Base-by-base conservation (phyloP, 352 stramenopile genomes). In the Pythium angustatum region DNA sequence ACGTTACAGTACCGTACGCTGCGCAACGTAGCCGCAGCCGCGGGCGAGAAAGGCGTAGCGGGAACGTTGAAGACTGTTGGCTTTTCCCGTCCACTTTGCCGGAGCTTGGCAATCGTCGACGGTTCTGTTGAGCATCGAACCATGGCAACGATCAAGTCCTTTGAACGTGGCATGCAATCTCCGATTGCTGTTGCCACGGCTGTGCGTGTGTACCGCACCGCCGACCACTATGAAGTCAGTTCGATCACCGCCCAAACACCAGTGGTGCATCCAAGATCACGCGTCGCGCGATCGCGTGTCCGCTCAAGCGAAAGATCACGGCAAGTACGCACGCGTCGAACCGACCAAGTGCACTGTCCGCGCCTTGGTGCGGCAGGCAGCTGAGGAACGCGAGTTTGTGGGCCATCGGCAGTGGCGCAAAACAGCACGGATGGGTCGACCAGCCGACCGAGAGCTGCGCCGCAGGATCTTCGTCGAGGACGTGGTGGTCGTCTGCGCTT, bases 361-460 rank as follows among this genome's bases (percentile, higher is more conserved):
- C 19, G 6, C 19, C 19, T 7, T 22, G 14, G 24, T 22, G n/a
- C 22, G 44, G 21, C 15, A 47, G 31, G 17, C 31, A 33, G 36
- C 50, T 58, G 31, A 58, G 21, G 50, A 58, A 45, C 30, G 50
- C 31, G 50, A 58, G 50, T 22, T 58, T 58, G 10, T 22, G 30
- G 8, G 11, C 2, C 50, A 58, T 19, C 11, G 28, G 34, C 31
- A 58, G 53, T 1, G 17, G 17, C 9, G 31, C n/a, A 4, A 58
- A 43, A 40, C 47, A 54, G 14, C 38, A 54, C 17, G 47, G 47
- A 11, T 40, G 26, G 2, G 27, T 17, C 9, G 47, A 24, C 2
- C 38, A 9, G 26, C 14, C 28, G 27, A 54, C 19, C 8, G 28
- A 27, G 15, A 7, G 19, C 17, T 40, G 11, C 8, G 14, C 12